Evolutionary conservation across 805 yeast species (phyloP).

Genomic region (Suhomyces vadensis): DNA sequence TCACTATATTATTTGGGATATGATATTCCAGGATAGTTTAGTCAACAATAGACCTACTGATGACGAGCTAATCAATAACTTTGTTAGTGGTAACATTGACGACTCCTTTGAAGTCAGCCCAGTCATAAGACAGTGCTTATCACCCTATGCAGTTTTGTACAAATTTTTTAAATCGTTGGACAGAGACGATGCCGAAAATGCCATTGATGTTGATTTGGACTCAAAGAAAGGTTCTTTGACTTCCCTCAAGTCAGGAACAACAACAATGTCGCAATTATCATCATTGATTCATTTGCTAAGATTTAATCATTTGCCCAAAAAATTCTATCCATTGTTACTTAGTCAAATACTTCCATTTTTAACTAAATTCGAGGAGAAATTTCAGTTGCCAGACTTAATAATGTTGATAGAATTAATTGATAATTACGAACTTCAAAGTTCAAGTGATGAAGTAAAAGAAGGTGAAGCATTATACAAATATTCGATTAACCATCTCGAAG

Average conservation of each 20-base stretch:
- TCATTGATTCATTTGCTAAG: conserved; percentile 50
- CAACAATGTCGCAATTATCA: conserved; percentile 40
- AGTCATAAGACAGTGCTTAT: conserved; percentile 61
- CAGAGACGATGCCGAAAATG: neutral
- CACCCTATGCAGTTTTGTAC: conserved; percentile 69
- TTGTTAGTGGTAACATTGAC: conserved; percentile 40
- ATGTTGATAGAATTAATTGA: conserved; percentile 42
- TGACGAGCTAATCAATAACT: conserved; percentile 56
- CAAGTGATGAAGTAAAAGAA: conserved; percentile 25
- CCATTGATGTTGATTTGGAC: too few relatives aligned
- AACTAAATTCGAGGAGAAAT: conserved; percentile 10
- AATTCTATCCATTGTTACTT: conserved; percentile 49
- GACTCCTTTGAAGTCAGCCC: conserved; percentile 46
- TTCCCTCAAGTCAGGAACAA: conserved; percentile 6
- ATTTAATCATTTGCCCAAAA: conserved; percentile 46
- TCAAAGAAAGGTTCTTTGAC: neutral
- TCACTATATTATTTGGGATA: conserved; percentile 56
- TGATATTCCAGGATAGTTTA: conserved; percentile 60
- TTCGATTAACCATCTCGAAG: conserved; percentile 25
- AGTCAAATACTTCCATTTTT: conserved; percentile 50
- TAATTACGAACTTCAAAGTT: conserved; percentile 28
- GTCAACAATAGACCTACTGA: conserved; percentile 52
- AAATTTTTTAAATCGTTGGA: conserved; percentile 44
- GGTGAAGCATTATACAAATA: conserved; percentile 34
- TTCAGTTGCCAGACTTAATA: conserved; percentile 33